Evolutionary conservation across 257 asterid genomes (phyloP), one percentile per base, ranked within the genome.

Genomic region (Verbena officinalis): DNA sequence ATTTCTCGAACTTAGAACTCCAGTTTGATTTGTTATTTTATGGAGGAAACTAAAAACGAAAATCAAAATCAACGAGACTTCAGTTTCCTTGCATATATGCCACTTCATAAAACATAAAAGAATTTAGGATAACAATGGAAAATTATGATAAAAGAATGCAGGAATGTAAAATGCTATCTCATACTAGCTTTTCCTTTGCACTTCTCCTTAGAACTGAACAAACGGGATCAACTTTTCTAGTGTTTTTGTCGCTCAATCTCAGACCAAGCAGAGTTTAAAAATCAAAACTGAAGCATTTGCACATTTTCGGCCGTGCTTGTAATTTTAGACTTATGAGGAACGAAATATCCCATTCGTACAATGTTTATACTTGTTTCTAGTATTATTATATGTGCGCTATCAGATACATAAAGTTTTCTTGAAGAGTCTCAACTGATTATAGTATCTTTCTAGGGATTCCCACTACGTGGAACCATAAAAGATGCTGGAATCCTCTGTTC

Each of bases 401-500:
- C 51, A 23, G 57, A 50, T 64, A 5, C 38, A 8, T 71, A 8
- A 30, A 43, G 51, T 40, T 45, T 14, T 57, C 21, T 65, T 73
- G 17, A 61, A 54, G 34, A 54, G 44, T 56, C 50, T 68, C 27
- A 56, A 50, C 69, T 68, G 51, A 64, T 65, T 50, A 7, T 68
- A 24, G 50, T 23, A 24, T 78, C 34, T 16, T 71, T 64, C 36
- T 63, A 80, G 86, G 86, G 86, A 62, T 80, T 82, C 65, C 83
- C 84, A 13, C 76, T 93, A 27, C 89, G 95, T 24, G 99, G 99
- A 68, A 94, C 89, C 33, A 85, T 94, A 67, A 90, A 84, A 80
- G 96, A 84, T 62, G 79, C 72, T 20, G 99, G 99, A 39, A 90
- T 94, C 67, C 73, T 86, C 72, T 94, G 99, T 75, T 84, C 97